Evolutionary conservation across 805 yeast species (phyloP).

Genomic region (Saccharomycopsis sp.): DNA sequence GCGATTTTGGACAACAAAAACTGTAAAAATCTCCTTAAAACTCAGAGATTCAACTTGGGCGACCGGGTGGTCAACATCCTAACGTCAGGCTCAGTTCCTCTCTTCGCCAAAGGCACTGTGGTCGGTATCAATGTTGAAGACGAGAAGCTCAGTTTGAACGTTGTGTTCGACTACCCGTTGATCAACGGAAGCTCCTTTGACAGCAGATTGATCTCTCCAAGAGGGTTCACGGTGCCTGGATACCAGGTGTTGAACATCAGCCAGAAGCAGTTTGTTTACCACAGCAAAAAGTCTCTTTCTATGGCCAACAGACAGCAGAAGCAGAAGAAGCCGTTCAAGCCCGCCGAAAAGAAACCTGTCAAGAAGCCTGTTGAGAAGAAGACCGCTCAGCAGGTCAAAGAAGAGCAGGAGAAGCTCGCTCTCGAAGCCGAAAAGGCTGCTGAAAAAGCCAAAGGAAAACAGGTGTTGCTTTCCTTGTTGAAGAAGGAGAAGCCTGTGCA

Average conservation of each 20-base stretch:
- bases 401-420: slow-evolving; percentile 29
- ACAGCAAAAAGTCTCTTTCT: slow-evolving; percentile 53
- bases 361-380: slow-evolving; percentile 20
- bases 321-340: not conserved
- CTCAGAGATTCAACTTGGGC: slow-evolving; percentile 77
- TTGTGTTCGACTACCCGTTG: slow-evolving; percentile 77
- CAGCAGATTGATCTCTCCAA: slow-evolving; percentile 66
- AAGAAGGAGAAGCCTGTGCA: slow-evolving; percentile 11
- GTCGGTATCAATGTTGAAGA: slow-evolving; percentile 48
- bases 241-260: slow-evolving; percentile 75
- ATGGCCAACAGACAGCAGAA: slow-evolving; percentile 8
- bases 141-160: slow-evolving; percentile 62
- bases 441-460: slow-evolving; percentile 1
- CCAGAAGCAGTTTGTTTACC: slow-evolving; percentile 67
- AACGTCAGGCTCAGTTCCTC: slow-evolving; percentile 83
- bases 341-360: not conserved
- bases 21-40: slow-evolving; percentile 63
- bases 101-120: slow-evolving; percentile 85
- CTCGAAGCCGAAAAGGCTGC: not conserved
- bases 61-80: slow-evolving; percentile 84
- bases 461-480: slow-evolving; percentile 6
- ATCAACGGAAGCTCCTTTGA: slow-evolving; percentile 77
- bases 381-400: slow-evolving; percentile 22
- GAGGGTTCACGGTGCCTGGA: slow-evolving; percentile 82
- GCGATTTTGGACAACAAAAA: slow-evolving; percentile 74